phyloP scores from a whole-genome alignment of 768 basidiomycete genomes.

The Pisolithus microcarpus region DNA sequence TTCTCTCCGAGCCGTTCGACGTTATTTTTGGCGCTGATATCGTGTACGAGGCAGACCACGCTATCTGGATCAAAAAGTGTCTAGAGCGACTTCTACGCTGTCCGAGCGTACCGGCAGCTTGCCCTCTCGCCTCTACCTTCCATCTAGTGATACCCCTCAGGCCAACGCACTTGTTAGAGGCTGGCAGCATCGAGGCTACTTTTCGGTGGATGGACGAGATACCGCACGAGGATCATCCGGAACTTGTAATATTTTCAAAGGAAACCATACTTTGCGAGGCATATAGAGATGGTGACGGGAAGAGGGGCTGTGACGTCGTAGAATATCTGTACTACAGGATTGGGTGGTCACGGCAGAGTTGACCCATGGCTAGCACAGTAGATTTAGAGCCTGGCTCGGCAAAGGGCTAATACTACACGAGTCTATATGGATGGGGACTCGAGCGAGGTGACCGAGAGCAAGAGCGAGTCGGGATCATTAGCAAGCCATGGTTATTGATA shows the following conservation, averaged over 20 bases:
- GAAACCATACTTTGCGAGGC: conserved; percentile 52
- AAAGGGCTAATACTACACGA: too few relatives aligned
- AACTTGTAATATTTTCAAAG: conserved; percentile 46
- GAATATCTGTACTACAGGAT: conserved; percentile 70
- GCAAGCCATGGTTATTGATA: too few relatives aligned
- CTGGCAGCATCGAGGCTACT: conserved; percentile 46
- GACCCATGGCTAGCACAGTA: too few relatives aligned
- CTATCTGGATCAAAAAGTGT: conserved; percentile 39
- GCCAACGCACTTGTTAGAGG: conserved; percentile 54
- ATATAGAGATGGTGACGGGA: conserved; percentile 10
- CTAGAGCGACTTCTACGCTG: conserved; percentile 32
- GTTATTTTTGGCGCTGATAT: conserved; percentile 48
- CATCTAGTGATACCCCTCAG: conserved; percentile 78
- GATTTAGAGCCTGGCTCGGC: too few relatives aligned
- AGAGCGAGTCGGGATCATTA: too few relatives aligned
- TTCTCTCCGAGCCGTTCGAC: conserved; percentile 36
- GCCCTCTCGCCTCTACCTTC: conserved; percentile 30
- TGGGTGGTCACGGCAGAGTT: conserved; percentile 44
- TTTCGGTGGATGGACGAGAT: conserved; percentile 29
- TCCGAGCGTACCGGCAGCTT: conserved; percentile 1
- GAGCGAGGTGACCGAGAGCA: too few relatives aligned
- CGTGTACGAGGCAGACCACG: conserved; percentile 45
- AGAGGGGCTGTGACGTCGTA: conserved; percentile 40
- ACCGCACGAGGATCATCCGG: conserved; percentile 6
- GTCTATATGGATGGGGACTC: too few relatives aligned